Evolutionary conservation across 345 rosid species (phyloP).

Genomic region (Hypericum perforatum): DNA sequence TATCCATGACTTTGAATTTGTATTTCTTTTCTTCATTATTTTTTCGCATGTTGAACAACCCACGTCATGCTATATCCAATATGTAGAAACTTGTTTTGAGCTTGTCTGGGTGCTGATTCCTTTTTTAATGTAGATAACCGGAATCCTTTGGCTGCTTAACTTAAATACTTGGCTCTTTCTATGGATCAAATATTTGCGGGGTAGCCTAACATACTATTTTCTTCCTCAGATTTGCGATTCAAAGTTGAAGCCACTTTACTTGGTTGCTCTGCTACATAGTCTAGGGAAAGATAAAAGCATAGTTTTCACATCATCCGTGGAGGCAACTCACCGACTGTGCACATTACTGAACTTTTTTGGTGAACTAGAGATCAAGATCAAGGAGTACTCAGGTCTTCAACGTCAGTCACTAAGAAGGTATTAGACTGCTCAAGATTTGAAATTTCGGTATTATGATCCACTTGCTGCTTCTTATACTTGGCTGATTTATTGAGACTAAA

Average conservation of each 20-base stretch:
- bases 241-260: constrained; percentile 65
- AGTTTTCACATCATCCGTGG: constrained; percentile 79
- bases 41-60: too few relatives aligned
- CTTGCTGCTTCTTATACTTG: background rate
- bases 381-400: constrained; percentile 82
- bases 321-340: constrained; percentile 78
- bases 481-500: background rate
- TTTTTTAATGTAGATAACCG: too few relatives aligned
- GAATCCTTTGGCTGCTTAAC: too few relatives aligned
- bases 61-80: too few relatives aligned
- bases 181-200: too few relatives aligned
- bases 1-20: too few relatives aligned
- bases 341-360: constrained; percentile 64
- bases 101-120: too few relatives aligned
- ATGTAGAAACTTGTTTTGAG: too few relatives aligned
- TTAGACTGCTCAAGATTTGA: background rate
- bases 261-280: constrained; percentile 67
- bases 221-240: constrained; percentile 56
- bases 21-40: too few relatives aligned
- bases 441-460: background rate
- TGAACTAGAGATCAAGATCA: constrained; percentile 60
- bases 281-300: constrained; percentile 72
- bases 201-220: constrained; percentile 2
- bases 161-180: too few relatives aligned
- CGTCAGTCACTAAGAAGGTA: constrained; percentile 78